Evolutionary conservation across 2,329 filamentous ascomycete species (phyloP).

Genomic region (Cladosporium sp.): DNA sequence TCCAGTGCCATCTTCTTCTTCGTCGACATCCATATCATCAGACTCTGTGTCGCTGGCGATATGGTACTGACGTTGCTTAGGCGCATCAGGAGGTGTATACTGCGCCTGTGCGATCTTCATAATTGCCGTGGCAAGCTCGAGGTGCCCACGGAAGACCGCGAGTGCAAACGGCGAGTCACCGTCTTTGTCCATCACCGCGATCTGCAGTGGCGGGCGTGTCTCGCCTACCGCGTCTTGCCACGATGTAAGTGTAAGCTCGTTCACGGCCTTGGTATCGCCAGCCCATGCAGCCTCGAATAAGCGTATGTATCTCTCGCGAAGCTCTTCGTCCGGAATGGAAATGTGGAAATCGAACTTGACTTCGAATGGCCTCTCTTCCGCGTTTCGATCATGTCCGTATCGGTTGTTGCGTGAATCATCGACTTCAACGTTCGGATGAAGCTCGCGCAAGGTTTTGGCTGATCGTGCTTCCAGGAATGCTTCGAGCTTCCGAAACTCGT

Average conservation of each 20-base stretch:
- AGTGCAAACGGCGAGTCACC: slow-evolving; percentile 59
- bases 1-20: slow-evolving; percentile 27
- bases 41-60: slow-evolving; percentile 30
- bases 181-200: slow-evolving; percentile 51
- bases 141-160: slow-evolving; percentile 60
- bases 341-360: slow-evolving; percentile 47
- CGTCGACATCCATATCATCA: slow-evolving; percentile 30
- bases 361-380: slow-evolving; percentile 36
- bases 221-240: slow-evolving; percentile 46
- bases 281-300: slow-evolving; percentile 70
- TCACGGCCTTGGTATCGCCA: slow-evolving; percentile 62
- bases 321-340: slow-evolving; percentile 47
- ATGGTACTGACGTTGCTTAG: slow-evolving; percentile 14
- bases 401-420: slow-evolving; percentile 9
- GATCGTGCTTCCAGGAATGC: slow-evolving; percentile 48
- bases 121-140: slow-evolving; percentile 57
- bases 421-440: slow-evolving; percentile 49
- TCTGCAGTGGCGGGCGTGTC: slow-evolving; percentile 55
- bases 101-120: slow-evolving; percentile 66
- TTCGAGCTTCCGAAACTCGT: slow-evolving; percentile 52
- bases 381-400: background rate
- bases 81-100: slow-evolving; percentile 45
- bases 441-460: slow-evolving; percentile 61
- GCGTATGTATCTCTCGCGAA: slow-evolving; percentile 54
- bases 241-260: slow-evolving; percentile 53